Percentiles rank a stretch among this genome's conserved stretches.
Evolutionary conservation across 2,329 filamentous ascomycete genomes (phyloP).

Genomic region (Hypoxylon sp.): DNA sequence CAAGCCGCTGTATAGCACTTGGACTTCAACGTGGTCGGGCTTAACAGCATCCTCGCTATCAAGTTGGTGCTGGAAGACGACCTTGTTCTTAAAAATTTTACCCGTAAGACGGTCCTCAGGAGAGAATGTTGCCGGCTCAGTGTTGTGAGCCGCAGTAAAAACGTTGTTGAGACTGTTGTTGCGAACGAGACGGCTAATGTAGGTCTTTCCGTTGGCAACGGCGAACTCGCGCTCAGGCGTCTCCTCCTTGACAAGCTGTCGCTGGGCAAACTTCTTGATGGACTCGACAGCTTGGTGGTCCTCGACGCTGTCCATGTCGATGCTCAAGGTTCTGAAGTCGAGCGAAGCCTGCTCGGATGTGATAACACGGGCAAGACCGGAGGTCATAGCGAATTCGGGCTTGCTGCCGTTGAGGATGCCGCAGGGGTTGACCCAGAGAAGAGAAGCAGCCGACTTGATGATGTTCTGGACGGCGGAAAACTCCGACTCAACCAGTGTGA

Average conservation of each 20-base stretch:
- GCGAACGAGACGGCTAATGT: constrained; percentile 46
- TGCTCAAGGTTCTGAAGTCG: constrained; percentile 43
- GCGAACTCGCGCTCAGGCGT: constrained; percentile 41
- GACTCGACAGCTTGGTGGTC: constrained; percentile 24
- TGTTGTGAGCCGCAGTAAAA: constrained; percentile 24
- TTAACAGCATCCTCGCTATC: constrained; percentile 11
- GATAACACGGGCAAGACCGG: constrained; percentile 44
- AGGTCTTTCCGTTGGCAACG: constrained; percentile 40
- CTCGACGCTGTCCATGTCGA: constrained; percentile 38
- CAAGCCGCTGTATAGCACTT: constrained; percentile 35
- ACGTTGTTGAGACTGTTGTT: constrained; percentile 39
- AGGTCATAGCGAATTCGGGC: constrained; percentile 46
- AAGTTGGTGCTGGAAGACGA: constrained; percentile 39
- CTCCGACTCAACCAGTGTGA: constrained; percentile 43
- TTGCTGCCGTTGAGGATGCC: constrained; percentile 42
- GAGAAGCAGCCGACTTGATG: constrained; percentile 38
- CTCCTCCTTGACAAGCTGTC: constrained; percentile 33
- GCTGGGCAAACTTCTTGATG: constrained; percentile 31
- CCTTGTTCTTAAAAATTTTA: constrained; percentile 34
- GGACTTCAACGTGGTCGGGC: constrained; percentile 41
- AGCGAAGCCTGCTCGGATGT: constrained; percentile 46
- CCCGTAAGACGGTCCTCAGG: constrained; percentile 36
- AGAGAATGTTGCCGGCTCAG: constrained; percentile 27
- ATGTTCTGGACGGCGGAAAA: constrained; percentile 46
- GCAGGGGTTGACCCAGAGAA: constrained; percentile 50